Evolutionary conservation across 1,284 basidiomycete genomes (phyloP).

Genomic region (Irpex sp.): DNA sequence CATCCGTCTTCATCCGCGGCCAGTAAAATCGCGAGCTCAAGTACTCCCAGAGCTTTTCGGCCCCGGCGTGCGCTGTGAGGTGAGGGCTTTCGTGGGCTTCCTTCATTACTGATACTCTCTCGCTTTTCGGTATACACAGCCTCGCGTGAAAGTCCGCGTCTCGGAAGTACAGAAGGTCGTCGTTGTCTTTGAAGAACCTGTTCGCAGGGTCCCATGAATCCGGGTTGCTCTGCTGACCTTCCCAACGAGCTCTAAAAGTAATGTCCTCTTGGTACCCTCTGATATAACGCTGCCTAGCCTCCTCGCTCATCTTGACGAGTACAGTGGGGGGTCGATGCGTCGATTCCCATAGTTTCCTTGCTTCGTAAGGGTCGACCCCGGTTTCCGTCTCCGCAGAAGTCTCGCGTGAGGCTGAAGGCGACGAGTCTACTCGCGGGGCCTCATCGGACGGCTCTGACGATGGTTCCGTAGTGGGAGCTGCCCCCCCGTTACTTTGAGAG

Average conservation of each 20-base stretch:
- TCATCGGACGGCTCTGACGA: too few species aligned
- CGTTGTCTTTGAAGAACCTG: constrained; percentile 13
- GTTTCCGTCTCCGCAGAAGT: too few species aligned
- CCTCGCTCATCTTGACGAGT: neutral
- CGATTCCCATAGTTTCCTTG: constrained; percentile 1
- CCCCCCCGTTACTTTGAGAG: too few species aligned
- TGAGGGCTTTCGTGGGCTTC: constrained; percentile 5
- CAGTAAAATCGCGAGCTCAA: constrained; percentile 26
- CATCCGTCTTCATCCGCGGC: constrained; percentile 26
- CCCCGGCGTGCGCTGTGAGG: constrained; percentile 27
- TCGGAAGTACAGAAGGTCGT: constrained; percentile 17
- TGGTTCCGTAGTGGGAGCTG: too few species aligned
- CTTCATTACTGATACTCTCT: constrained; percentile 5
- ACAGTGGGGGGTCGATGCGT: constrained; percentile 1
- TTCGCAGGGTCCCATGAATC: constrained; percentile 4
- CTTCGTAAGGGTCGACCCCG: too few species aligned
- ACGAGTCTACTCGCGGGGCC: too few species aligned
- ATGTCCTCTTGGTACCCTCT: constrained; percentile 1
- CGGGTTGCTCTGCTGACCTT: neutral
- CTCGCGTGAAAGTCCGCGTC: constrained; percentile 15
- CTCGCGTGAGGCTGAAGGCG: too few species aligned
- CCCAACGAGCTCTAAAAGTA: neutral
- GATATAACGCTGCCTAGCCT: neutral
- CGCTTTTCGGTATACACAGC: neutral
- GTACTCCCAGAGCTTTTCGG: constrained; percentile 19